A percentile compares a stretch with the other conserved stretches of the same genome.
phyloP scores from a whole-genome alignment of 2,329 filamentous ascomycete genomes.

The Pseudogymnoascus sp. region DNA sequence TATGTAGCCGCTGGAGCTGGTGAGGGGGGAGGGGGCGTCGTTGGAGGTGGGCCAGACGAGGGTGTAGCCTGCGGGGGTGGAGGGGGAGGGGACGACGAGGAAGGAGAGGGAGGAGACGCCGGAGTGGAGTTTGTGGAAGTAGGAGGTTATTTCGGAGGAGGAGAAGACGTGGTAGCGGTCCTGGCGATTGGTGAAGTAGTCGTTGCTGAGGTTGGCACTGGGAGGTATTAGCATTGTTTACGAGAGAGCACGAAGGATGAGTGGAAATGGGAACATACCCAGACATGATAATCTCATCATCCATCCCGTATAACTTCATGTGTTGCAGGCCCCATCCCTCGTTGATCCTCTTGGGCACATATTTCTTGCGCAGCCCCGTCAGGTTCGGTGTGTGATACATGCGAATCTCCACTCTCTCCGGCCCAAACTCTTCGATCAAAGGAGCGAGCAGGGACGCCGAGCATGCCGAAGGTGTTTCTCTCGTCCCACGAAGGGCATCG shows the following conservation, averaged over 20 bases:
- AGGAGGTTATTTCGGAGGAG: constrained; percentile 69
- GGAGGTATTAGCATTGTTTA: background rate
- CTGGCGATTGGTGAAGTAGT: constrained; percentile 95
- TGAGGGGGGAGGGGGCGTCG: constrained; percentile 64
- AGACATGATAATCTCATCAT: constrained; percentile 91
- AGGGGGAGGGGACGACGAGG: constrained; percentile 55
- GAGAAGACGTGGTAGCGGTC: constrained; percentile 91
- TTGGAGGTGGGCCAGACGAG: constrained; percentile 71
- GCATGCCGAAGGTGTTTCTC: constrained; percentile 77
- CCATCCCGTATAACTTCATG: constrained; percentile 96
- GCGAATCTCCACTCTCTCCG: constrained; percentile 77
- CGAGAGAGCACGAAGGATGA: background rate
- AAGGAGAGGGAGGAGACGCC: constrained; percentile 77
- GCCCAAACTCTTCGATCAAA: constrained; percentile 75
- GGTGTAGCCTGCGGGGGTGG: constrained; percentile 47
- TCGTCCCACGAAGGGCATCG: constrained; percentile 81
- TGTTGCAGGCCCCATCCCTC: constrained; percentile 98
- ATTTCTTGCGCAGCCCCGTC: constrained; percentile 73
- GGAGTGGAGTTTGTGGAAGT: constrained; percentile 71
- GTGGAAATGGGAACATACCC: constrained; percentile 44
- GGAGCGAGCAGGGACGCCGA: constrained; percentile 82
- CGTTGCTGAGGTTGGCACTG: constrained; percentile 77
- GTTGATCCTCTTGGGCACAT: constrained; percentile 84
- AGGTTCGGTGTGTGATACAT: constrained; percentile 99
- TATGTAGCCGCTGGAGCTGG: constrained; percentile 63